phyloP scores from a whole-genome alignment of 75 land plant species.

The Pinus taeda region DNA sequence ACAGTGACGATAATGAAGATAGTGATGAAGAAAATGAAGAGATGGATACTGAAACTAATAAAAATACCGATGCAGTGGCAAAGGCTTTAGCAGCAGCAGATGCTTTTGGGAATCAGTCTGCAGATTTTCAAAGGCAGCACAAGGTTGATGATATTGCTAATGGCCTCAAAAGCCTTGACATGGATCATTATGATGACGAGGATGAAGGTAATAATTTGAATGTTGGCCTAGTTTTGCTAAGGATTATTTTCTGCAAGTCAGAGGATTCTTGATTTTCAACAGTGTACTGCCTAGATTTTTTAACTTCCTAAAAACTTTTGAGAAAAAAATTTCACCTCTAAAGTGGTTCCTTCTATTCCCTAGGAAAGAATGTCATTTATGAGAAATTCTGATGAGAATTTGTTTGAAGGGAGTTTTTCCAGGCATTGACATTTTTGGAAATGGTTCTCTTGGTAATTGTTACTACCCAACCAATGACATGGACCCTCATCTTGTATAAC shows the following conservation, averaged over 20 bases:
- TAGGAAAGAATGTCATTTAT: not conserved
- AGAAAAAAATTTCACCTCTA: not conserved
- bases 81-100: conserved; percentile 71
- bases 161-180: conserved; percentile 73
- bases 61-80: conserved; percentile 34
- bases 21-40: conserved; percentile 47
- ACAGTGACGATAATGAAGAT: conserved; percentile 14
- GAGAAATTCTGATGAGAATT: not conserved
- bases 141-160: conserved; percentile 45
- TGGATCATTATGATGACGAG: conserved; percentile 95
- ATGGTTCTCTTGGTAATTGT: conserved; percentile 43
- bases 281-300: not conserved
- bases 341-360: not conserved
- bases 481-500: conserved; percentile 76
- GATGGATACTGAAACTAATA: conserved; percentile 30
- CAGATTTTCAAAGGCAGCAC: not conserved
- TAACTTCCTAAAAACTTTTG: not conserved
- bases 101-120: conserved; percentile 46
- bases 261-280: not conserved
- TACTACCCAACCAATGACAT: conserved; percentile 69
- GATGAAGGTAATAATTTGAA: conserved; percentile 57
- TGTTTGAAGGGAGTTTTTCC: not conserved
- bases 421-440: conserved; percentile 78
- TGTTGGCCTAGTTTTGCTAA: not conserved
- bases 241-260: not conserved